Conservation (phyloP, 2,329 filamentous ascomycete genomes). For the Blumeriella jaapii region DNA sequence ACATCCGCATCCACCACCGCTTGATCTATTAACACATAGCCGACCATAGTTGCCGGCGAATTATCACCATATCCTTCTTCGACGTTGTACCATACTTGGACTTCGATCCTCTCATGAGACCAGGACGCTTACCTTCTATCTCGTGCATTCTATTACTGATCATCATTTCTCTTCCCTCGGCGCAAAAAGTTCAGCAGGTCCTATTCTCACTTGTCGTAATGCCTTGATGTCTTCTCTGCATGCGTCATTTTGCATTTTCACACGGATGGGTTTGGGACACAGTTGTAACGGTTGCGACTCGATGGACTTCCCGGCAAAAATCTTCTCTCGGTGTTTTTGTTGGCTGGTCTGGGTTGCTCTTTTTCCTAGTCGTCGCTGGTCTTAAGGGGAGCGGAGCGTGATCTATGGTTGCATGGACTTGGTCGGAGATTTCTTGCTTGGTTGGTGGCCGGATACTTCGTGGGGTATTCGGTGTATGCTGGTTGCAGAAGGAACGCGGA, state of each 20-base stretch:
- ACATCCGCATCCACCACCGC: conserved; percentile 10
- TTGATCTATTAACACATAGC: conserved; percentile 5
- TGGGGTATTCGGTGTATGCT: not conserved
- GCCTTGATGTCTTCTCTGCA: conserved; percentile 10
- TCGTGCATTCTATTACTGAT: conserved; percentile 9
- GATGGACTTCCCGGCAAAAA: conserved; percentile 6
- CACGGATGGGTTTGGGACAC: conserved; percentile 8
- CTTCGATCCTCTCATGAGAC: conserved; percentile 6
- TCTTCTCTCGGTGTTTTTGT: conserved; percentile 4
- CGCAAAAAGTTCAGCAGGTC: conserved; percentile 12
- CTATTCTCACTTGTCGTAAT: conserved; percentile 9
- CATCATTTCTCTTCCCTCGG: conserved; percentile 5
- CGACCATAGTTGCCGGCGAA: conserved; percentile 2
- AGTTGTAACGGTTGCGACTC: conserved; percentile 6
- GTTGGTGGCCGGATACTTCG: conserved; percentile 1
- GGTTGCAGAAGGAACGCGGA: not conserved
- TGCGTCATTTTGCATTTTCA: conserved; percentile 14
- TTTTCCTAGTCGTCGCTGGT: conserved; percentile 6
- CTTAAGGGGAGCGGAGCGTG: not conserved
- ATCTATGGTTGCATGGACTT: conserved; percentile 6
- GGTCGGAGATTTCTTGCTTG: not conserved
- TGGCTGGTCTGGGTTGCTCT: conserved; percentile 1
- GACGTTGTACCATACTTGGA: conserved; percentile 15
- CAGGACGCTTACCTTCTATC: conserved; percentile 6
- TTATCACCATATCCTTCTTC: conserved; percentile 4